Base-by-base conservation (phyloP, 768 basidiomycete species). In the Kwoniella heveanensis region DNA sequence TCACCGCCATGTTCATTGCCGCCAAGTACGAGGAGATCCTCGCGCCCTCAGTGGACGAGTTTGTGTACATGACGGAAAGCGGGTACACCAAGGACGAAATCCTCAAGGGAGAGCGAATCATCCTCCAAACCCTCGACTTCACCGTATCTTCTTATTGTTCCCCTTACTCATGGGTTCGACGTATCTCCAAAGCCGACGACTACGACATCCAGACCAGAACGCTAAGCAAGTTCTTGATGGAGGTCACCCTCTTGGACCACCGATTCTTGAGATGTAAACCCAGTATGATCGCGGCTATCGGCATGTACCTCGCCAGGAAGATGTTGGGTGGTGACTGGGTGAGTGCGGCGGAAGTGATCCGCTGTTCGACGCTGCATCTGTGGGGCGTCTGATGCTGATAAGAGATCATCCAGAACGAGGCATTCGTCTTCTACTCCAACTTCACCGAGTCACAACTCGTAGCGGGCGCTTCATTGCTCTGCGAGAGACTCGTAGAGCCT, bases 11-110 rank as follows among this genome's bases (percentile, higher is more conserved):
- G 90, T 98, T 98, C 83, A 89, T 99, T 70, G 96, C 96, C 0
- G 89, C 92, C 62, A 99, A 99, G 81, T 99, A 98, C 83, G 96
- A 99, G 81, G 96, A 99, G 81, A 97, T 99, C 75, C 85, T 99
- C 61, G 95, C 96, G 0, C 96, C 96, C 27, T 58, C 57, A 21
- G 92, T 94, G 19, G 92, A 96, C n/a, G 95, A 97, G 80, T 99
- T 98, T 72, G 93, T 96, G 65, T 92, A 86, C 84, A 93, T 99
- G 91, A 95, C 95, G 21, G 92, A 98, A 81, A 90, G 89, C 63
- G 92, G 90, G 0, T 98, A 92, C 81, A 86, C 86, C 57, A 89
- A 88, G 80, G 95, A 98, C 60, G 96, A 99, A 81, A 93, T 99
- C 76, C 85, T 99, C 67, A 97, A 96, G 81, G 96, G 96, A 77